phyloP scores from a whole-genome alignment of 2,329 filamentous ascomycete species.

The Cercospora sesami region DNA sequence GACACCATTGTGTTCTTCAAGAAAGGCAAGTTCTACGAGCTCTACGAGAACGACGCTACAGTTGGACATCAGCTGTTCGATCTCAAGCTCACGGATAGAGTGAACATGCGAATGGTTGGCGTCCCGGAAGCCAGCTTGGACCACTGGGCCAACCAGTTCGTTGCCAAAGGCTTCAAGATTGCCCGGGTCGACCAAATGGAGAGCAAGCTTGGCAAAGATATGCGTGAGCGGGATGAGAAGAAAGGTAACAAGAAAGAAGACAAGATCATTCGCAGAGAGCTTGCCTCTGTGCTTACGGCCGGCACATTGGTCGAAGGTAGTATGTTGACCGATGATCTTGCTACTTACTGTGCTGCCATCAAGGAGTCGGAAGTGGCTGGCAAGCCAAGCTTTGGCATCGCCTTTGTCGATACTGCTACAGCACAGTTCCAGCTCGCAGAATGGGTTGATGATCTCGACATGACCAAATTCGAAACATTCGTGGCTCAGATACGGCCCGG shows the following conservation, averaged over 20 bases:
- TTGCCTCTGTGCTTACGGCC: conserved; percentile 85
- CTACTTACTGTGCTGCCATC: conserved; percentile 92
- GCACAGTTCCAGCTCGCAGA: conserved; percentile 93
- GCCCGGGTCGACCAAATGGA: conserved; percentile 96
- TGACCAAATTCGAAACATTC: conserved; percentile 97
- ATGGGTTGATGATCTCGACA: conserved; percentile 85
- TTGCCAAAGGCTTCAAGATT: conserved; percentile 97
- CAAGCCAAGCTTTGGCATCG: conserved; percentile 81
- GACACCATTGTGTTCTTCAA: conserved; percentile 99
- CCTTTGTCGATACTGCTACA: conserved; percentile 93
- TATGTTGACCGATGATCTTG: conserved; percentile 98
- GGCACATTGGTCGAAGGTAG: conserved; percentile 92
- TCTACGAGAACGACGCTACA: conserved; percentile 97
- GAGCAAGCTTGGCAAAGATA: conserved; percentile 92
- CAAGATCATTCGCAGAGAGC: conserved; percentile 88
- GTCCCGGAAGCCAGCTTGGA: conserved; percentile 95
- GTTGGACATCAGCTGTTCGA: conserved; percentile 96
- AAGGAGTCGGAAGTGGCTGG: conserved; percentile 70
- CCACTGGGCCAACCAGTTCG: conserved; percentile 97
- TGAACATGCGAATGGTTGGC: conserved; percentile 99
- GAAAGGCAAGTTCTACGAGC: conserved; percentile 98
- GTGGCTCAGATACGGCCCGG: conserved; percentile 88
- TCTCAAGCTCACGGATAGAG: conserved; percentile 92
- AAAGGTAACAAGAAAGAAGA: conserved; percentile 69
- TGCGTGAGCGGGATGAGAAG: conserved; percentile 79